Evolutionary conservation across 306 rosid genomes (phyloP).

Genomic region (Trifolium fragiferum): DNA sequence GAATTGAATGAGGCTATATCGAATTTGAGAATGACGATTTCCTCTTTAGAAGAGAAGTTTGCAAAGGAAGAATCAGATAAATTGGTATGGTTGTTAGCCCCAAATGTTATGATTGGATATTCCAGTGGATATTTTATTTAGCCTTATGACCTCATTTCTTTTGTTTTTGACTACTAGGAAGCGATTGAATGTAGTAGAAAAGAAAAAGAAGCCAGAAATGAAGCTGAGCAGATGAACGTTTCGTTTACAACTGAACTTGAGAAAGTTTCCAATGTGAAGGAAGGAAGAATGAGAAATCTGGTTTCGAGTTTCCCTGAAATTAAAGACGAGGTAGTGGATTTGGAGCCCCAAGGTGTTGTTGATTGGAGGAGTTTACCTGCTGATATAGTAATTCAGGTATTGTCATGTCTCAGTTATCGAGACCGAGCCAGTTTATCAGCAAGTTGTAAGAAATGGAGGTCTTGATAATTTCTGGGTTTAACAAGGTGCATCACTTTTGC

Average conservation of each 20-base stretch:
- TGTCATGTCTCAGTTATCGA: constrained; percentile 87
- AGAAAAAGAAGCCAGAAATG: constrained; percentile 79
- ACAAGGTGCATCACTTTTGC: constrained; percentile 92
- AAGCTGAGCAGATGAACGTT: constrained; percentile 66
- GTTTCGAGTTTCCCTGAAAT: constrained; percentile 72
- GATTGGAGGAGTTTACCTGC: constrained; percentile 95
- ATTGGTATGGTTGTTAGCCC: constrained; percentile 58
- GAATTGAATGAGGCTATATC: constrained; percentile 57
- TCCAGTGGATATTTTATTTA: background rate
- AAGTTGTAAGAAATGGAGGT: constrained; percentile 87
- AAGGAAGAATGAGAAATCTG: background rate
- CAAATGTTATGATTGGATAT: constrained; percentile 19
- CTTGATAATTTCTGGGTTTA: constrained; percentile 90
- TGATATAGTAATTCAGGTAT: constrained; percentile 92
- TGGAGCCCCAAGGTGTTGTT: constrained; percentile 50
- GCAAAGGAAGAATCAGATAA: constrained; percentile 71
- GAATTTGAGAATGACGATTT: constrained; percentile 55
- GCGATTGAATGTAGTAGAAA: constrained; percentile 59
- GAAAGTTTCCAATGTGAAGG: constrained; percentile 36
- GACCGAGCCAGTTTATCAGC: constrained; percentile 96
- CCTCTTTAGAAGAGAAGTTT: constrained; percentile 65
- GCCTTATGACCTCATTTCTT: constrained; percentile 8
- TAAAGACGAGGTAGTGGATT: constrained; percentile 61
- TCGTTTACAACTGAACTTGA: constrained; percentile 63
- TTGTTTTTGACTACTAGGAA: constrained; percentile 56